Base-by-base conservation (phyloP, 306 rosid genomes). In the Cucumis hystrix region DNA sequence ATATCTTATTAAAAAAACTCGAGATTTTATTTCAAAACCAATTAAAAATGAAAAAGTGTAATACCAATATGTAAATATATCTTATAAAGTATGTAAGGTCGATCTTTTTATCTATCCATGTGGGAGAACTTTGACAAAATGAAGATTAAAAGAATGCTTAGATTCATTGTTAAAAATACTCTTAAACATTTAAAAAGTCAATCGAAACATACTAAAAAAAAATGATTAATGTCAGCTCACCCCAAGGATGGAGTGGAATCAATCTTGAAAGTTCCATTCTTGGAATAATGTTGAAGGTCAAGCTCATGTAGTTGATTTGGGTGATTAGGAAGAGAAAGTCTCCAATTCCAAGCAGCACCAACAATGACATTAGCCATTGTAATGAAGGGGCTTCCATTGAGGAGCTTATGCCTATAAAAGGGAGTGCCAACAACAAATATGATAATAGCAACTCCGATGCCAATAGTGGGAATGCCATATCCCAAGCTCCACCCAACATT, bases 401-500 rank as follows among this genome's bases (percentile, higher is more conserved):
- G 86, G 23, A 82, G 81, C 77, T 81, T 90, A 79, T 92, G 97
- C 15, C 98, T 83, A 59, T 94, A 94, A 11, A 89, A 83, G 10
- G 94, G 93, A 1, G 96, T 90, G 58, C 98, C 98, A 0, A 71
- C 60, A 33, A 87, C 58, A 73, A 94, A 94, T 18, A 92, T 82
- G 4, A 68, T 40, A 16, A 90, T 57, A 0, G 98, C 88, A 10
- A 94, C 73, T 3, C 86, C 59, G 6, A 94, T 89, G 39, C 98
- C 98, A 33, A 85, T 83, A 1, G 98, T 87, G 2, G 98, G 98
- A 62, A 94, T 89, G 0, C 84, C 98, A 82, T 90, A 94, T 1
- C 98, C 98, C 10, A 94, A 80, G 39, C 89, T 83, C 98, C 98
- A 94, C 6, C 97, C 97, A 25, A 94, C 85, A 72, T 90, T 90